Conservation (phyloP, 2,329 filamentous ascomycete species). For the Stagonosporopsis rhizophila region DNA sequence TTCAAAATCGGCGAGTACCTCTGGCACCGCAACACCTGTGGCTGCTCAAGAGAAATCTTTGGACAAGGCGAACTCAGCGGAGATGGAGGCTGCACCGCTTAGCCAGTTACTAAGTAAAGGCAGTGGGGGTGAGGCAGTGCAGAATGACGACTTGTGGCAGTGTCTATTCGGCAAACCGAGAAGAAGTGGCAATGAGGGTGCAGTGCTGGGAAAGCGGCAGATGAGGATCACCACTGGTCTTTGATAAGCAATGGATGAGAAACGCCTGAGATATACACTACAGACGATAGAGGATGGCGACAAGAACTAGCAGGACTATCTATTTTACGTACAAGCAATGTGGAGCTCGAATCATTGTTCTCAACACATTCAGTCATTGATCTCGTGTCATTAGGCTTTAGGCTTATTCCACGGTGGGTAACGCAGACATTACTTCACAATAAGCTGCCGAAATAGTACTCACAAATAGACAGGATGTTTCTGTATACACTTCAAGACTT, state of each 20-base stretch:
- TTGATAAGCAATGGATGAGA: constrained; percentile 45
- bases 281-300: not conserved
- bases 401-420: not conserved
- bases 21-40: constrained; percentile 38
- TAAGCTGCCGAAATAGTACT: not conserved
- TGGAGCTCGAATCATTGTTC: not conserved
- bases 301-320: not conserved
- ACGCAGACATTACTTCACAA: not conserved
- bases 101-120: constrained; percentile 74
- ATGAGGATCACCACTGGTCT: constrained; percentile 7
- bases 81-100: constrained; percentile 77
- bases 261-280: not conserved
- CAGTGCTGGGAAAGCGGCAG: not conserved
- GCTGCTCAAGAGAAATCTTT: constrained; percentile 66
- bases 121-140: constrained; percentile 79
- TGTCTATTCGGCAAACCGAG: constrained; percentile 77
- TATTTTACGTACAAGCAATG: not conserved
- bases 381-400: not conserved
- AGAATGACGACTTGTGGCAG: constrained; percentile 81
- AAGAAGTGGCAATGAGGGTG: not conserved
- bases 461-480: not conserved
- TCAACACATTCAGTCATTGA: not conserved
- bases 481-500: not conserved
- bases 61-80: constrained; percentile 83
- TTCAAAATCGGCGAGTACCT: not conserved